A percentile compares a stretch with the other conserved stretches of the same genome.
These are phyloP conservation scores for Fonsecaea pedrosoi DNA, from an alignment of 2,329 filamentous ascomycete species.

Conservation along the genomic window DNA sequence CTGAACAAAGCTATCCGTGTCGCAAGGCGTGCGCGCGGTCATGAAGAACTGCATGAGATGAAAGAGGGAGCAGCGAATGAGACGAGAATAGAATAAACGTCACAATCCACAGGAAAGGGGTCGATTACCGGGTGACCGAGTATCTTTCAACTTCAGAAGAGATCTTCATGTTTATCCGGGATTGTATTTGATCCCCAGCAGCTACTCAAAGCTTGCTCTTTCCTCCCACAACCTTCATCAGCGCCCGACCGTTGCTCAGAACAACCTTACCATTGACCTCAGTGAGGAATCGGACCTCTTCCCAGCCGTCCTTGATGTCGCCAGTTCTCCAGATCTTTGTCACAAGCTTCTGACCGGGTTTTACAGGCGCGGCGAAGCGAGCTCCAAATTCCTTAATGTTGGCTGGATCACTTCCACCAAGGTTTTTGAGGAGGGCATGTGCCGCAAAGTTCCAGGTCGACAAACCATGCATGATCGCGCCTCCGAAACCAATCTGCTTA, in stretches of 20 bases:
- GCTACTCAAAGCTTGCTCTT: constrained; percentile 65
- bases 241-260: constrained; percentile 82
- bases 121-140: neutral
- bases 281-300: constrained; percentile 83
- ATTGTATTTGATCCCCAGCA: neutral
- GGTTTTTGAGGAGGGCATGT: constrained; percentile 73
- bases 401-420: constrained; percentile 77
- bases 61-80: neutral
- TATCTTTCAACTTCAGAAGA: neutral
- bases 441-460: constrained; percentile 84
- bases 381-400: constrained; percentile 90
- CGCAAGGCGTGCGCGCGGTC: neutral
- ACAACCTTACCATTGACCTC: constrained; percentile 83
- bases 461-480: constrained; percentile 85
- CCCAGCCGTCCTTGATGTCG: constrained; percentile 69
- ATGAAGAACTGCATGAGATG: neutral
- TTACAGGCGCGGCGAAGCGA: constrained; percentile 83
- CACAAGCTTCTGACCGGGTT: constrained; percentile 80
- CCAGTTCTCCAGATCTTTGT: constrained; percentile 83
- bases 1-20: neutral
- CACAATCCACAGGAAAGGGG: neutral
- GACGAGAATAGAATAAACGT: neutral
- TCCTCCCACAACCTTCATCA: constrained; percentile 70
- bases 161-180: neutral
- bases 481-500: constrained; percentile 87